Base-by-base conservation (phyloP, 2,329 filamentous ascomycete species). In the Passalora sequoiae region DNA sequence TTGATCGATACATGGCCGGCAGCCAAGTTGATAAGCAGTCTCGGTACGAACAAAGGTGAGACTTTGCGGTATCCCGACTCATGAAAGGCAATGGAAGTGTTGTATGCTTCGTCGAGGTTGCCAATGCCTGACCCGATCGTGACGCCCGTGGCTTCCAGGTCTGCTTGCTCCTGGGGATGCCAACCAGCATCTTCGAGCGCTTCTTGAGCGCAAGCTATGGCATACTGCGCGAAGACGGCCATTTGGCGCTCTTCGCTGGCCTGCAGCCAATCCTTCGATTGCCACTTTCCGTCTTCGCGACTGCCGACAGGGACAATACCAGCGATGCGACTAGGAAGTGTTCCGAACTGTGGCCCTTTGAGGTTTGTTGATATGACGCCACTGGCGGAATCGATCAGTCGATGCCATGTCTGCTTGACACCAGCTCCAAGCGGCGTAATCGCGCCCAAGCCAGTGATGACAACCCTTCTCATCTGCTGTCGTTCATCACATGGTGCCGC, bases 71-170 rank as follows among this genome's bases (percentile, higher is more conserved):
- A 94, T 51, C 91, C 91, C 45, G 80, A 80, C 66, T 78, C 74
- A 22, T 86, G 75, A 61, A 86, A 94, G 1, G 78, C 80, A 38
- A 95, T 60, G 44, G 86, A 87, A 2, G 89, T 94, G 49, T 83
- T 75, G 66, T 94, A 96, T 6, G 94, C 81, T 57, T 95, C 89
- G 29, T 95, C 85, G 28, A 98, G 75, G 59, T 92, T 96, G 12
- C 92, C 92, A 57, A 98, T 96, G 1, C 92, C 92, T 53, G 91
- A 97, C 2, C 92, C 92, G 29, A 98, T 74, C 59, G 91, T 95
- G 1, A 98, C 86, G 1, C 92, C 92, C 0, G 89, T 94, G 42
- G 75, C 75, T 60, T 94, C 85, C 17, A 77, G 74, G 44, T 89
- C 78, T 17, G 80, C 74, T 13, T 74, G 70, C 4, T 61, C 66